Percentiles rank a stretch among this genome's conserved stretches.
These are phyloP conservation scores for Theobroma cacao DNA, from an alignment of 345 rosid genomes.

Conservation along the genomic window DNA sequence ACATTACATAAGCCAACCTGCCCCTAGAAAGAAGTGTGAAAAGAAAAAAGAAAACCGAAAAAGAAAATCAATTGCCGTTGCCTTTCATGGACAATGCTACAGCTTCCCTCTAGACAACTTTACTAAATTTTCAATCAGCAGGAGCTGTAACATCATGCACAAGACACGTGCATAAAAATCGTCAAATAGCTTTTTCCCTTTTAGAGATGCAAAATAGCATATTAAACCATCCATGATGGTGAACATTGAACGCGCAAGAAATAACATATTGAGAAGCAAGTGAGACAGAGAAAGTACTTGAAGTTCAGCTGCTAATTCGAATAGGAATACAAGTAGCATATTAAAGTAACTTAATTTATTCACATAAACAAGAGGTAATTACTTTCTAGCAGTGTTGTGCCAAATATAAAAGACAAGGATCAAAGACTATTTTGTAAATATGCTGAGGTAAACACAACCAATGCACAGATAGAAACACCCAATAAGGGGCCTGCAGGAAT, in stretches of 20 bases:
- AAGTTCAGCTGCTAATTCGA: background rate
- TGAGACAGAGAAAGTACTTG: background rate
- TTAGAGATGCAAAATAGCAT: background rate
- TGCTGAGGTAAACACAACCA: constrained; percentile 53
- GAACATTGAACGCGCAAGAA: background rate
- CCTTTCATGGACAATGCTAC: background rate
- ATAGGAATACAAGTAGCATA: background rate
- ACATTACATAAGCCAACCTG: background rate
- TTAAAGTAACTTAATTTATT: background rate
- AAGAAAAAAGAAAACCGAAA: background rate
- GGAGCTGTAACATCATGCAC: background rate
- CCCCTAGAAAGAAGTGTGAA: background rate
- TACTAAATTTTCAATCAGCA: background rate
- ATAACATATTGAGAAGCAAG: background rate
- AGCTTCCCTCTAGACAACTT: background rate
- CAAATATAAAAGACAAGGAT: constrained; percentile 10
- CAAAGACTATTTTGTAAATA: constrained; percentile 48
- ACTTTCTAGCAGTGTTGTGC: background rate
- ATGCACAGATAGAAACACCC: constrained; percentile 53
- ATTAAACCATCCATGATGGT: background rate
- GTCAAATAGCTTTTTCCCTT: background rate
- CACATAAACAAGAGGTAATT: background rate
- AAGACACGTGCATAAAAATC: background rate
- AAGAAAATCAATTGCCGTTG: background rate
- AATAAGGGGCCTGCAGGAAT: constrained; percentile 69